Conservation (phyloP, 371 early-diverging fungal genomes). For the Mucor velutinosus region DNA sequence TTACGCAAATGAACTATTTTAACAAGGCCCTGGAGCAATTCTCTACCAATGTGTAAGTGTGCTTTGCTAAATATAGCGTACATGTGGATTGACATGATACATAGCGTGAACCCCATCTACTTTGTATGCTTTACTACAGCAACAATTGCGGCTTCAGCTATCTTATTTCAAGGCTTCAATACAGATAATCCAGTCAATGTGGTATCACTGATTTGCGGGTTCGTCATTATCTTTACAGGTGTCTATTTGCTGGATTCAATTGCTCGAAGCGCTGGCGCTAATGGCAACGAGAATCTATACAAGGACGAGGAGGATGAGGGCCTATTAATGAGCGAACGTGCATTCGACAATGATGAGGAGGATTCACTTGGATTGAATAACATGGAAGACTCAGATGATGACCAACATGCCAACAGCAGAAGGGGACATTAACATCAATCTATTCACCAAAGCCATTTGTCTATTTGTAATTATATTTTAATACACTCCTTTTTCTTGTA, state of each 20-base stretch:
- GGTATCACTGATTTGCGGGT: slow-evolving; percentile 84
- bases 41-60: slow-evolving; percentile 78
- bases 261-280: slow-evolving; percentile 28
- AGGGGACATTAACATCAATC: not conserved
- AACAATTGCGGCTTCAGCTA: slow-evolving; percentile 85
- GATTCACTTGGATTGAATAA: slow-evolving; percentile 44
- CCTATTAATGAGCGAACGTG: slow-evolving; percentile 44
- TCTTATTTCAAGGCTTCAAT: slow-evolving; percentile 88
- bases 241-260: slow-evolving; percentile 72
- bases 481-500: not conserved
- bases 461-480: not conserved
- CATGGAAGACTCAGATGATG: not conserved
- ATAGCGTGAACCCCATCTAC: slow-evolving; percentile 84
- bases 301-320: slow-evolving; percentile 23
- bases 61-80: not conserved
- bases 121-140: slow-evolving; percentile 94
- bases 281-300: slow-evolving; percentile 11
- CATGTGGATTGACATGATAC: not conserved
- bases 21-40: slow-evolving; percentile 93
- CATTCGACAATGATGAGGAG: slow-evolving; percentile 50
- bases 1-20: slow-evolving; percentile 95
- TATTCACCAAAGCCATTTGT: not conserved
- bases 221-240: slow-evolving; percentile 89
- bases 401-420: not conserved
- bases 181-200: slow-evolving; percentile 75